Conservation (phyloP, 352 stramenopile genomes). For the Globisporangium apiculatum region DNA sequence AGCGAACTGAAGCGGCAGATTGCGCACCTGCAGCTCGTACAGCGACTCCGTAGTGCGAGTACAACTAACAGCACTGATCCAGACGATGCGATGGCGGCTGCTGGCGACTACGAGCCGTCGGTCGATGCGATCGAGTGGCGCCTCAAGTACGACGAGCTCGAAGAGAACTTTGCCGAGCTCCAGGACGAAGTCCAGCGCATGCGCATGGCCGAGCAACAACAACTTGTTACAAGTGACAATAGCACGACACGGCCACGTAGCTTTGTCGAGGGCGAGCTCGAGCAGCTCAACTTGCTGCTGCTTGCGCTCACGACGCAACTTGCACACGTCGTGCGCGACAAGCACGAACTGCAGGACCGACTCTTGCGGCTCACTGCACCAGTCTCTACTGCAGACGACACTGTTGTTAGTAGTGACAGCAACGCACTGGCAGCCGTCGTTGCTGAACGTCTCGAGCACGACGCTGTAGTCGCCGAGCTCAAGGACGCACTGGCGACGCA, state of each 20-base stretch:
- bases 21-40: constrained; percentile 49
- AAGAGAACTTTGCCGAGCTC: constrained; percentile 45
- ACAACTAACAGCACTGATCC: not conserved
- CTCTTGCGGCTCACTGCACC: constrained; percentile 16
- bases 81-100: constrained; percentile 14
- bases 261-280: constrained; percentile 24
- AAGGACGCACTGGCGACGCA: constrained; percentile 38
- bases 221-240: constrained; percentile 1
- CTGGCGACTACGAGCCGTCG: constrained; percentile 49
- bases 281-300: constrained; percentile 68
- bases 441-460: not conserved
- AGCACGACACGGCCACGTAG: not conserved
- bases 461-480: constrained; percentile 26
- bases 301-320: constrained; percentile 57
- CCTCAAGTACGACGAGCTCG: constrained; percentile 77
- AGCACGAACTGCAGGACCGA: constrained; percentile 61
- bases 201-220: constrained; percentile 5
- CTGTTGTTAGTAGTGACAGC: constrained; percentile 1
- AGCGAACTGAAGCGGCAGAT: constrained; percentile 51
- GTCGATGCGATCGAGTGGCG: constrained; percentile 76
- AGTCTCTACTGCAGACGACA: not conserved
- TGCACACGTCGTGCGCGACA: constrained; percentile 59
- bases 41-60: constrained; percentile 21
- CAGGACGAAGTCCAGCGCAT: constrained; percentile 36
- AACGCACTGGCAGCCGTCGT: no score